A percentile compares a stretch with the other conserved stretches of the same genome.
phyloP scores from a whole-genome alignment of 2,329 filamentous ascomycete genomes.

The Xylaria sp. region DNA sequence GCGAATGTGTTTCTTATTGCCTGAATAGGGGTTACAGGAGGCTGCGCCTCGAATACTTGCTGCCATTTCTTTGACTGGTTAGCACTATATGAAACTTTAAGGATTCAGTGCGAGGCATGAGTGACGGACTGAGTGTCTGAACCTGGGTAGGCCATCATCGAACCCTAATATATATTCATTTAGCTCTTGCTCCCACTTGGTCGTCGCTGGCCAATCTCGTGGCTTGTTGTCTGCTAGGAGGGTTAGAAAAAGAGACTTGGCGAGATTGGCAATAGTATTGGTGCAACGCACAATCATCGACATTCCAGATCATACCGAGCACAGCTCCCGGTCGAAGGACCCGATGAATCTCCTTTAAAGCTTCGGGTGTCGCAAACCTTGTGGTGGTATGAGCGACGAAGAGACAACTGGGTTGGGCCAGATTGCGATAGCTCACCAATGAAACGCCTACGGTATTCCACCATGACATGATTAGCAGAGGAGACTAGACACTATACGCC shows the following conservation, averaged over 20 bases:
- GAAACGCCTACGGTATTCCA: slow-evolving; percentile 45
- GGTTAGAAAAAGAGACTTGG: slow-evolving; percentile 11
- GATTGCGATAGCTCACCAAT: slow-evolving; percentile 53
- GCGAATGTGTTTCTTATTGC: slow-evolving; percentile 51
- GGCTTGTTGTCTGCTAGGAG: slow-evolving; percentile 66
- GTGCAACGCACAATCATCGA: slow-evolving; percentile 66
- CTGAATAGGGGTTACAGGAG: slow-evolving; percentile 57
- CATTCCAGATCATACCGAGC: slow-evolving; percentile 75
- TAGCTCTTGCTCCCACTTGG: slow-evolving; percentile 65
- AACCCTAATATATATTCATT: slow-evolving; percentile 63
- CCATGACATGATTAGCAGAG: slow-evolving; percentile 16
- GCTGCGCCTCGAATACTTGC: slow-evolving; percentile 66
- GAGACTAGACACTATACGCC: not conserved
- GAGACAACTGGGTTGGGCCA: not conserved
- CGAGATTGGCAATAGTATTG: not conserved
- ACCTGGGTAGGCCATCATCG: slow-evolving; percentile 66
- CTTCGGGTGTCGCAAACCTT: slow-evolving; percentile 70
- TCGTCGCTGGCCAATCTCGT: slow-evolving; percentile 57
- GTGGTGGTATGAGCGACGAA: slow-evolving; percentile 4
- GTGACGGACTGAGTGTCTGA: slow-evolving; percentile 58
- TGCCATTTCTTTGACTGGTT: slow-evolving; percentile 58
- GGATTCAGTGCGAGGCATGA: not conserved
- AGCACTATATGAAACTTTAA: not conserved
- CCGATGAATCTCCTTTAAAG: slow-evolving; percentile 70
- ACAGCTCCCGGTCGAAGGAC: slow-evolving; percentile 64